These are phyloP conservation scores for Salix viminalis DNA, from an alignment of 345 rosid species.

Conservation along the genomic window DNA sequence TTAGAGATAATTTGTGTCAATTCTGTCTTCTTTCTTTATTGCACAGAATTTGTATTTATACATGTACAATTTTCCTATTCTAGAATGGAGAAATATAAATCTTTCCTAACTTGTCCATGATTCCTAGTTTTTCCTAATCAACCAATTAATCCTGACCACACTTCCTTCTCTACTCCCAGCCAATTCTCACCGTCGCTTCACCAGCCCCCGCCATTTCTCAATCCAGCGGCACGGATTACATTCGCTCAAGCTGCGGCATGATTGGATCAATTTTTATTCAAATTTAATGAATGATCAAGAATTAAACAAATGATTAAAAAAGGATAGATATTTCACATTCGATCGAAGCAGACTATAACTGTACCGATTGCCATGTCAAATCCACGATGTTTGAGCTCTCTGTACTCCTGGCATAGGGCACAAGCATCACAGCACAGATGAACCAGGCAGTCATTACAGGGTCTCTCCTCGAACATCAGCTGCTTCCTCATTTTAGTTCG, in stretches of 20 bases:
- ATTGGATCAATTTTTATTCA: no score
- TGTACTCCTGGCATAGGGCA: slow-evolving; percentile 38
- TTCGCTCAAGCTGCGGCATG: slow-evolving; percentile 61
- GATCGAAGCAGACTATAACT: no score
- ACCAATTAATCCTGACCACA: no score
- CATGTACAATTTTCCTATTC: no score
- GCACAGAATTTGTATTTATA: no score
- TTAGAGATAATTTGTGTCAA: no score
- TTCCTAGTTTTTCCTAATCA: no score
- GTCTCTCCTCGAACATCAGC: slow-evolving; percentile 14
- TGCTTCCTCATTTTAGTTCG: slow-evolving; percentile 32
- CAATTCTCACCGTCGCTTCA: slow-evolving; percentile 25
- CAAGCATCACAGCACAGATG: slow-evolving; percentile 38
- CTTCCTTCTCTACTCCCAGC: slow-evolving; percentile 25
- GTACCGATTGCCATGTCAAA: slow-evolving; percentile 36
- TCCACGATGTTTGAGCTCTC: slow-evolving; percentile 40
- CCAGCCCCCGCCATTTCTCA: slow-evolving; percentile 2
- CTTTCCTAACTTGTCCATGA: no score
- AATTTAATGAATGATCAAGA: no score
- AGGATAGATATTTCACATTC: no score
- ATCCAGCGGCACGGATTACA: slow-evolving; percentile 46
- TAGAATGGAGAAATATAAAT: no score
- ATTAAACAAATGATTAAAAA: no score
- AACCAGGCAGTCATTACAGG: slow-evolving; percentile 22
- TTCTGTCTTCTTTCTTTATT: accelerated